phyloP scores from a whole-genome alignment of 768 basidiomycete genomes.

The Saitozyma sp. region DNA sequence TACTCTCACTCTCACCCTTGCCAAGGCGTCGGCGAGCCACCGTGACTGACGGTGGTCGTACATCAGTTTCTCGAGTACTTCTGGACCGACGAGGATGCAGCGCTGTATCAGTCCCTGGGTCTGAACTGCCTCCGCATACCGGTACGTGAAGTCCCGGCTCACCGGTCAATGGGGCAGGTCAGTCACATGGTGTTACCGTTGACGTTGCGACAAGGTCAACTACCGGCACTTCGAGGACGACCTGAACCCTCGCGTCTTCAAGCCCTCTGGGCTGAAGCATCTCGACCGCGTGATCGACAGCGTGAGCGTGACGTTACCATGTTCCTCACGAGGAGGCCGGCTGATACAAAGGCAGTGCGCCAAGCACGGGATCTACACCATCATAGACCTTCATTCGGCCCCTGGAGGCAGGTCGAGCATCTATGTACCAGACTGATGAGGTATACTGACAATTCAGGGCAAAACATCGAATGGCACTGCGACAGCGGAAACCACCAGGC shows the following conservation, averaged over 20 bases:
- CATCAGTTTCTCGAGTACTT: conserved; percentile 76
- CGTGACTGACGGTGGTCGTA: too few species aligned
- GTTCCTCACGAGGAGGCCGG: conserved; percentile 30
- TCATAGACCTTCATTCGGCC: conserved; percentile 73
- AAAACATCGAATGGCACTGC: conserved; percentile 69
- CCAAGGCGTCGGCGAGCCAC: background rate
- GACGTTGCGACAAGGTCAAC: conserved; percentile 18
- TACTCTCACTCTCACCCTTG: background rate
- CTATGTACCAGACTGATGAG: background rate
- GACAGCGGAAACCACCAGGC: conserved; percentile 55
- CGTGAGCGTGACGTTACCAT: background rate
- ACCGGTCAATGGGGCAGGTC: background rate
- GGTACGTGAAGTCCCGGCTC: conserved; percentile 10
- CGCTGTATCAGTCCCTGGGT: conserved; percentile 74
- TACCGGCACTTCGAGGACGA: conserved; percentile 60
- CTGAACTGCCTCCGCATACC: conserved; percentile 70
- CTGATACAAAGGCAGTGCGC: conserved; percentile 57
- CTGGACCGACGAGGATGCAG: conserved; percentile 72
- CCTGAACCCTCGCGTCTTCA: conserved; percentile 74
- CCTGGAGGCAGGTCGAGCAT: conserved; percentile 45
- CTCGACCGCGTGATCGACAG: conserved; percentile 73
- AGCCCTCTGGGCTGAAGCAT: conserved; percentile 72
- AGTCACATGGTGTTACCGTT: background rate
- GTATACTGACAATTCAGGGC: conserved; percentile 19
- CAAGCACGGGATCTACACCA: conserved; percentile 69